Evolutionary conservation across 768 basidiomycete genomes (phyloP).

Genomic region (Naematelia aurantialba): DNA sequence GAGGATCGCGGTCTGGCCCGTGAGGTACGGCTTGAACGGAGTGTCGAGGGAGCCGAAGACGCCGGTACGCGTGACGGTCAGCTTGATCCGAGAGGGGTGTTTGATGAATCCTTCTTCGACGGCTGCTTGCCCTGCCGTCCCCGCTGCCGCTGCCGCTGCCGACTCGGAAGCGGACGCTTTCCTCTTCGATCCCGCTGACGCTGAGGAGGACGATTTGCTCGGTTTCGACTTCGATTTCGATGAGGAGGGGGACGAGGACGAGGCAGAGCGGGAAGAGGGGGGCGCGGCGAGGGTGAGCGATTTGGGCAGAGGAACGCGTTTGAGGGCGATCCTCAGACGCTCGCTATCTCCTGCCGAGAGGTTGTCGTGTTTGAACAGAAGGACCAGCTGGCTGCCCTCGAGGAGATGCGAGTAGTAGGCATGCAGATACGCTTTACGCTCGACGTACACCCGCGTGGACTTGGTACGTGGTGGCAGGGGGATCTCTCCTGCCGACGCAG

Average conservation of each 20-base stretch:
- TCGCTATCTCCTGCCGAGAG: slow-evolving; percentile 65
- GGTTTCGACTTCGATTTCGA: too few species aligned
- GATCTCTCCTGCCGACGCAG: background rate
- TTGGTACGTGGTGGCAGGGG: background rate
- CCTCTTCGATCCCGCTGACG: background rate
- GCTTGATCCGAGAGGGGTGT: slow-evolving; percentile 74
- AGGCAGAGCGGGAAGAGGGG: slow-evolving; percentile 9
- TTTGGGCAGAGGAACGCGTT: slow-evolving; percentile 51
- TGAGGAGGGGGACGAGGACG: slow-evolving; percentile 46
- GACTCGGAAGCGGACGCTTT: slow-evolving; percentile 39
- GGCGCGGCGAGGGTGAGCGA: slow-evolving; percentile 7
- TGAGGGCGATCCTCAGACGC: slow-evolving; percentile 66
- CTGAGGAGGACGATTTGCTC: too few species aligned
- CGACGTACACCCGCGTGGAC: slow-evolving; percentile 63
- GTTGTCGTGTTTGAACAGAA: slow-evolving; percentile 75
- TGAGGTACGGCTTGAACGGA: slow-evolving; percentile 66
- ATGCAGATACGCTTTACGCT: slow-evolving; percentile 77
- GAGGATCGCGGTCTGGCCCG: slow-evolving; percentile 45
- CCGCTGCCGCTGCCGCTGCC: slow-evolving; percentile 57
- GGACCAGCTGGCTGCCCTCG: slow-evolving; percentile 59
- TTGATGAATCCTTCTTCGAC: background rate
- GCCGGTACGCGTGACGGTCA: slow-evolving; percentile 61
- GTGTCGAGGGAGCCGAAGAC: slow-evolving; percentile 61
- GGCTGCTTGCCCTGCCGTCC: slow-evolving; percentile 56
- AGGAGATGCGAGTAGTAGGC: slow-evolving; percentile 74